phyloP scores from a whole-genome alignment of 345 rosid species.

The Punica granatum region DNA sequence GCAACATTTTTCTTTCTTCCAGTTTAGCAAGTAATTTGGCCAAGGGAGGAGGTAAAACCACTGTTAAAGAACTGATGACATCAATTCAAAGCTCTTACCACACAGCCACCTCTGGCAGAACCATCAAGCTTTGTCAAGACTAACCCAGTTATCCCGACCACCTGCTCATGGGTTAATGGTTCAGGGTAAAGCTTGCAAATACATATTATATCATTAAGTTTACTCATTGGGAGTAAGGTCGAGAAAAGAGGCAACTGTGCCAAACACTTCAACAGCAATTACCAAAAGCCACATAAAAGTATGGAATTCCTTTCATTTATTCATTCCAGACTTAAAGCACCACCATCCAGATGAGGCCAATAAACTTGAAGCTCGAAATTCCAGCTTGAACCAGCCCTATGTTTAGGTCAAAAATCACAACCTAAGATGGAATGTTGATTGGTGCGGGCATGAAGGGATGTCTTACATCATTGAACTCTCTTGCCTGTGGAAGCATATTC shows the following conservation, averaged over 20 bases:
- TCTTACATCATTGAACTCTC: constrained; percentile 93
- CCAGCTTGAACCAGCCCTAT: background rate
- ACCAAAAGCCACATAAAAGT: background rate
- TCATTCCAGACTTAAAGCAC: background rate
- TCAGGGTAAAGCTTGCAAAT: background rate
- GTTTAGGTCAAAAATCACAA: background rate
- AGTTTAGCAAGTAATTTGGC: background rate
- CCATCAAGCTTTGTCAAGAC: constrained; percentile 94
- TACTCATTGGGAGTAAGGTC: background rate
- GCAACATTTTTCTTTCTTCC: too few relatives aligned
- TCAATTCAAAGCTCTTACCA: constrained; percentile 34
- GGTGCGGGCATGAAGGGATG: constrained; percentile 8
- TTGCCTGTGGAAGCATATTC: constrained; percentile 99
- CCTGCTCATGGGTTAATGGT: constrained; percentile 27
- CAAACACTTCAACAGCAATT: background rate
- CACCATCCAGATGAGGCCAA: background rate
- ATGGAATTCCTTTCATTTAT: background rate
- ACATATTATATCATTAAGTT: background rate
- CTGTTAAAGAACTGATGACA: background rate
- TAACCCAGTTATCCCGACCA: constrained; percentile 88
- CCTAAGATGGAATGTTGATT: background rate
- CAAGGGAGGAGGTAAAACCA: background rate
- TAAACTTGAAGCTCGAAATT: background rate
- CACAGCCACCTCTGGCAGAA: constrained; percentile 96
- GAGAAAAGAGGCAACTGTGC: background rate